These are phyloP conservation scores for Saccharomycopsis fermentans DNA, from an alignment of 805 yeast genomes.

Conservation along the genomic window DNA sequence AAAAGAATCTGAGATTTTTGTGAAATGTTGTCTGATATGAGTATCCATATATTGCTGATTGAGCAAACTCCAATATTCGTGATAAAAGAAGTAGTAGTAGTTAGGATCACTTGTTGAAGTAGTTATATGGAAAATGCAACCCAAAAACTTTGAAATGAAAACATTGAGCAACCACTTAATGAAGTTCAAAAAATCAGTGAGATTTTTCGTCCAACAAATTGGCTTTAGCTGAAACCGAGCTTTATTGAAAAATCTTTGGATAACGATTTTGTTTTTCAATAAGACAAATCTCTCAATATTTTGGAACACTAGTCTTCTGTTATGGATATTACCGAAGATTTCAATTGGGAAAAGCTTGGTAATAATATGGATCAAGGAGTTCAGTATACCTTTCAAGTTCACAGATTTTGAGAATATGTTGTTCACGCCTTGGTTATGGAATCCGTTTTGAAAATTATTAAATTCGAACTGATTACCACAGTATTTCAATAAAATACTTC, in stretches of 20 bases:
- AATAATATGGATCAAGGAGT: conserved; percentile 33
- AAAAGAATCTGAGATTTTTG: neutral
- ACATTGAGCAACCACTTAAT: conserved; percentile 47
- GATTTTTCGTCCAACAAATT: conserved; percentile 43
- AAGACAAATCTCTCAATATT: conserved; percentile 31
- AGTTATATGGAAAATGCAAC: conserved; percentile 57
- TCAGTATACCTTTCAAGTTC: conserved; percentile 26
- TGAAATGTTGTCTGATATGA: conserved; percentile 34
- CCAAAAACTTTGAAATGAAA: conserved; percentile 38
- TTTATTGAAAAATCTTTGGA: conserved; percentile 26
- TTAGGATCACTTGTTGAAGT: conserved; percentile 35
- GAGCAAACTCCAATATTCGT: conserved; percentile 43
- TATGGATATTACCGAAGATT: conserved; percentile 42
- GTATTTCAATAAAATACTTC: conserved; percentile 24
- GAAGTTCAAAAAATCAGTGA: conserved; percentile 31
- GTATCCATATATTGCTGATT: conserved; percentile 32
- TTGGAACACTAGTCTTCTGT: conserved; percentile 33
- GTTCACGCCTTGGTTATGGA: conserved; percentile 26
- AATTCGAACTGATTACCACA: neutral
- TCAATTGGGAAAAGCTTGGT: conserved; percentile 41
- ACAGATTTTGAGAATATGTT: conserved; percentile 17
- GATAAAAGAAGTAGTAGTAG: conserved; percentile 42
- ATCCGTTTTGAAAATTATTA: conserved; percentile 16
- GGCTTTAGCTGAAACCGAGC: conserved; percentile 31
- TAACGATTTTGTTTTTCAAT: conserved; percentile 28